These are phyloP conservation scores for Leishmania major DNA, from an alignment of 208 protist species.

Conservation along the genomic window DNA sequence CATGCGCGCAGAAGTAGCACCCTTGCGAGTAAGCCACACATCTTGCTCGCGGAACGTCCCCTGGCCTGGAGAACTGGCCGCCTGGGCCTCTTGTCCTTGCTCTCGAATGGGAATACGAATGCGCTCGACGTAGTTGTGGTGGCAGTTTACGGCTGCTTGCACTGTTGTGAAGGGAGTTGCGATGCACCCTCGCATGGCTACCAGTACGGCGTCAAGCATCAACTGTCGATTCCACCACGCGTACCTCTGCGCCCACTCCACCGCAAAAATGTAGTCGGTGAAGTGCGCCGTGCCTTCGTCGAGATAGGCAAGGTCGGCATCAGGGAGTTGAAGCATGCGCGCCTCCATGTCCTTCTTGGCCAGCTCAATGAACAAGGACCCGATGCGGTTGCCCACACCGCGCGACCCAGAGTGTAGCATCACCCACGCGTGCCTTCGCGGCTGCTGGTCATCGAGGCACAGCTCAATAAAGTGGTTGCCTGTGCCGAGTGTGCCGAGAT, in stretches of 20 bases:
- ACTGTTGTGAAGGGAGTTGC: conserved; percentile 45
- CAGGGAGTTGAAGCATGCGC: conserved; percentile 50
- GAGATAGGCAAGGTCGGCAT: conserved; percentile 81
- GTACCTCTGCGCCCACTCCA: conserved; percentile 87
- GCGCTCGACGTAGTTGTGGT: conserved; percentile 92
- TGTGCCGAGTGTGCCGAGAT: conserved; percentile 88
- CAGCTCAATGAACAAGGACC: conserved; percentile 78
- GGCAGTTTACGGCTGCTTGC: conserved; percentile 82
- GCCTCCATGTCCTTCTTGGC: conserved; percentile 83
- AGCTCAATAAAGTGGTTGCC: conserved; percentile 94
- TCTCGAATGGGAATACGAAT: conserved; percentile 11
- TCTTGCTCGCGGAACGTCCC: conserved; percentile 30
- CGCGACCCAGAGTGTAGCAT: conserved; percentile 92
- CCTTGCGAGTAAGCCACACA: conserved; percentile 90
- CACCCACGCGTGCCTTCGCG: conserved; percentile 67
- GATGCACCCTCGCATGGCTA: conserved; percentile 50
- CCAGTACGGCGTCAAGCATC: conserved; percentile 80
- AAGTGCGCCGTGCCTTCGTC: conserved; percentile 79
- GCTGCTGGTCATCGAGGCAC: conserved; percentile 68
- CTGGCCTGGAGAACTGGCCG: not conserved
- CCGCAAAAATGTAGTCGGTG: conserved; percentile 79
- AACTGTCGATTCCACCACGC: conserved; percentile 78
- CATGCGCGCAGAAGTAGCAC: conserved; percentile 72
- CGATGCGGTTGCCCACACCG: conserved; percentile 91
- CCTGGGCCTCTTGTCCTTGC: not conserved